Evolutionary conservation across 1,139 yeast species (phyloP).

Genomic region (Keqinozyma sinolaborantium): DNA sequence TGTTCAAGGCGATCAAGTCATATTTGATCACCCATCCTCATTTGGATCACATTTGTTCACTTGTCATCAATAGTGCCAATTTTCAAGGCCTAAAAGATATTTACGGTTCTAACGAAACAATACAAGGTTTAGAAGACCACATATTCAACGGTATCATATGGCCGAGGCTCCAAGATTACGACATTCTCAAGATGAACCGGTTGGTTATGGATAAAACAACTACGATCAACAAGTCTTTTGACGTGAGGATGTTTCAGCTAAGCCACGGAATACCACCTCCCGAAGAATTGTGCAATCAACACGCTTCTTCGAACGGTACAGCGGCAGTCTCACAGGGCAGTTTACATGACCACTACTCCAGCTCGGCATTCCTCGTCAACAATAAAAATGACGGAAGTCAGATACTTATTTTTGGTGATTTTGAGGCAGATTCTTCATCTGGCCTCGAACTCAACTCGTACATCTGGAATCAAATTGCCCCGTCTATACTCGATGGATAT

Average conservation of each 20-base stretch:
- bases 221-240: slow-evolving; percentile 16
- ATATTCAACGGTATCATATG: slow-evolving; percentile 75
- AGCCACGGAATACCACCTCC: slow-evolving; percentile 31
- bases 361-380: slow-evolving; percentile 53
- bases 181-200: slow-evolving; percentile 20
- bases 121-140: slow-evolving; percentile 48
- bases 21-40: slow-evolving; percentile 80
- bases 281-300: slow-evolving; percentile 1
- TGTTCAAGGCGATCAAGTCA: slow-evolving; percentile 35
- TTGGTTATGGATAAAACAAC: slow-evolving; percentile 15
- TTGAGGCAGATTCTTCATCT: slow-evolving; percentile 63
- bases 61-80: slow-evolving; percentile 70
- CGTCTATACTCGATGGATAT: slow-evolving; percentile 27
- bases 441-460: slow-evolving; percentile 34
- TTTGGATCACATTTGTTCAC: slow-evolving; percentile 71
- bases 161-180: slow-evolving; percentile 62
- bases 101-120: slow-evolving; percentile 53
- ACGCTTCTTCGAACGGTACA: slow-evolving; percentile 21
- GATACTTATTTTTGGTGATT: slow-evolving; percentile 73
- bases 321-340: slow-evolving; percentile 15
- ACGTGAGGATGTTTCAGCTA: slow-evolving; percentile 31
- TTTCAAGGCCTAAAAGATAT: slow-evolving; percentile 40
- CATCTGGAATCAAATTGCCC: slow-evolving; percentile 60
- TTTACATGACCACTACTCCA: slow-evolving; percentile 18
- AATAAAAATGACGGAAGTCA: slow-evolving; percentile 26